Percentiles rank a stretch among this genome's conserved stretches.
Evolutionary conservation across 108 stramenopile species (phyloP).

Genomic region (Epithemia pelagica): DNA sequence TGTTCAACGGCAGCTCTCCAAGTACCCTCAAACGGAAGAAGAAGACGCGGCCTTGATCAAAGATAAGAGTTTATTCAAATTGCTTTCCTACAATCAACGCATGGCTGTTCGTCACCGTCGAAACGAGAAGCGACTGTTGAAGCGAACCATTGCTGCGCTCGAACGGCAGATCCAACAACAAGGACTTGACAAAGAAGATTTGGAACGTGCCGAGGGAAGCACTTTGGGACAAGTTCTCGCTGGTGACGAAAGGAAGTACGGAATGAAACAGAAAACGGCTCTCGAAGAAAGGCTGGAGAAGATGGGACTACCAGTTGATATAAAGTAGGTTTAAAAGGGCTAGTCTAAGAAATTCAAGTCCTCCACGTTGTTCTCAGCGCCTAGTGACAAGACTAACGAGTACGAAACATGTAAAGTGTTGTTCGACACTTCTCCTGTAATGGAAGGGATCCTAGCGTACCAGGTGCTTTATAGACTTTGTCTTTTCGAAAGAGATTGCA

Average conservation of each 20-base stretch:
- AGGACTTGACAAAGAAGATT: constrained; percentile 66
- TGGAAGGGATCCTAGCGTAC: no score
- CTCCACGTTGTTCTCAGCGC: no score
- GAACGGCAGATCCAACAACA: constrained; percentile 71
- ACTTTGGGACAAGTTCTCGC: constrained; percentile 72
- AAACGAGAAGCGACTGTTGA: constrained; percentile 86
- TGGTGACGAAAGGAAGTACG: constrained; percentile 58
- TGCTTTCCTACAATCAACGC: constrained; percentile 76
- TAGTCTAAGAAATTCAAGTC: no score
- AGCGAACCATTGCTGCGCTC: constrained; percentile 83
- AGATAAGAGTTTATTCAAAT: constrained; percentile 71
- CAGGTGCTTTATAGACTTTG: no score
- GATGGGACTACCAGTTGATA: constrained; percentile 82
- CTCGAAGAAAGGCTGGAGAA: constrained; percentile 80
- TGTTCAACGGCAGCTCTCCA: constrained; percentile 71
- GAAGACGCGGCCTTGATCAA: constrained; percentile 81
- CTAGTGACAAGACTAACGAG: no score
- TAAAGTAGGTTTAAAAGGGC: constrained; percentile 36
- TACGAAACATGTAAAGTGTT: no score
- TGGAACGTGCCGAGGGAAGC: constrained; percentile 69
- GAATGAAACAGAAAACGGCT: constrained; percentile 70
- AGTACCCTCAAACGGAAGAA: constrained; percentile 86
- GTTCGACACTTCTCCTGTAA: no score
- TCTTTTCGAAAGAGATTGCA: no score
- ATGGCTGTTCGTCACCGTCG: constrained; percentile 85